These are phyloP conservation scores for Heteromeles arbutifolia DNA, from an alignment of 306 rosid genomes.

Conservation along the genomic window DNA sequence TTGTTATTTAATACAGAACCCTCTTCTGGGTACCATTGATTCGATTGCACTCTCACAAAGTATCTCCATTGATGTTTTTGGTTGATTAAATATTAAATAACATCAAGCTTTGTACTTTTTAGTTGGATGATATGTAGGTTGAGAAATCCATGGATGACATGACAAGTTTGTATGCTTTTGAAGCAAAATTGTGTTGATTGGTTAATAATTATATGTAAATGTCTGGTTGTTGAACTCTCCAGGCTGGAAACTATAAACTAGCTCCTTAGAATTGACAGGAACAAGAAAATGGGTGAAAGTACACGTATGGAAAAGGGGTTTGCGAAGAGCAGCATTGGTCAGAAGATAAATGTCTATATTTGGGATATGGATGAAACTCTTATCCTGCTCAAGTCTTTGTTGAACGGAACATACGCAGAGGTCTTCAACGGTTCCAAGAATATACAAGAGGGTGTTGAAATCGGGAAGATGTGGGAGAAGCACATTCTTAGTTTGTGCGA, in stretches of 20 bases:
- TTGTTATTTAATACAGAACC: not conserved
- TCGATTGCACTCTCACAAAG: not conserved
- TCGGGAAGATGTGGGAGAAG: slow-evolving; percentile 83
- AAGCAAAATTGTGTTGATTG: not conserved
- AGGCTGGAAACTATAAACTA: not conserved
- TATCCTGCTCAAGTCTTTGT: slow-evolving; percentile 75
- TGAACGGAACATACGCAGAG: slow-evolving; percentile 65
- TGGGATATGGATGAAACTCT: slow-evolving; percentile 99
- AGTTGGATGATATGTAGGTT: not conserved
- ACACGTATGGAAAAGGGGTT: slow-evolving; percentile 17
- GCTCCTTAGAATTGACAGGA: not conserved
- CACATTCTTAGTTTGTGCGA: slow-evolving; percentile 76
- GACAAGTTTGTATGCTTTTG: not conserved
- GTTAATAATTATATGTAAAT: not conserved
- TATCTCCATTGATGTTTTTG: not conserved
- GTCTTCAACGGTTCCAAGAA: slow-evolving; percentile 63
- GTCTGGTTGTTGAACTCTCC: slow-evolving; percentile 16
- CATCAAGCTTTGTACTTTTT: not conserved
- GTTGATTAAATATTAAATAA: not conserved
- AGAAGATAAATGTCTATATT: slow-evolving; percentile 49
- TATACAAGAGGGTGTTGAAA: slow-evolving; percentile 62
- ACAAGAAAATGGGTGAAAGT: slow-evolving; percentile 38
- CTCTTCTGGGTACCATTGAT: not conserved
- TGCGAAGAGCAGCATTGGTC: slow-evolving; percentile 21
- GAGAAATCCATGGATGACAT: not conserved